Evolutionary conservation across 345 rosid species (phyloP).

Genomic region (Durio zibethinus): DNA sequence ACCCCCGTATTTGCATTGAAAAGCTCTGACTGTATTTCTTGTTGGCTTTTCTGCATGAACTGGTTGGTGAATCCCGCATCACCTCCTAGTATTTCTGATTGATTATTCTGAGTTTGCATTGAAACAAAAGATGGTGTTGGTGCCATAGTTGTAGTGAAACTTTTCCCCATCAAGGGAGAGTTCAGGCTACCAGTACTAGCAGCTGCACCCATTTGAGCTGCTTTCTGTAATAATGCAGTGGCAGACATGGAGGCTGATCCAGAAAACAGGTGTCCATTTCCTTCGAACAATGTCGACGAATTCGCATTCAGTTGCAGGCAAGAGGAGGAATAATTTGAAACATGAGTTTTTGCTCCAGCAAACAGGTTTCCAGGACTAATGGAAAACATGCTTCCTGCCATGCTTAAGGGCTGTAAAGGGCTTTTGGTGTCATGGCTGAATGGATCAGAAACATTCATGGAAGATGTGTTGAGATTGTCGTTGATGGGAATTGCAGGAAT

Average conservation of each 20-base stretch:
- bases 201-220: conserved; percentile 57
- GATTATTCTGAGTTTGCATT: conserved; percentile 7
- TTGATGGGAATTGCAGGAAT: conserved; percentile 18
- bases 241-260: conserved; percentile 44
- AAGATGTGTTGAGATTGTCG: conserved; percentile 16
- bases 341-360: conserved; percentile 1
- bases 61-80: conserved; percentile 16
- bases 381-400: conserved; percentile 22
- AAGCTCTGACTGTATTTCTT: not conserved
- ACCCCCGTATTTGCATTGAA: conserved; percentile 6
- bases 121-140: conserved; percentile 26
- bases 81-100: not conserved
- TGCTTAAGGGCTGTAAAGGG: conserved; percentile 17
- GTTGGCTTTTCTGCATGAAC: conserved; percentile 15
- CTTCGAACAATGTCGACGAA: conserved; percentile 23
- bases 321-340: conserved; percentile 17
- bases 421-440: conserved; percentile 18
- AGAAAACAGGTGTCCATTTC: conserved; percentile 6
- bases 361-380: conserved; percentile 6
- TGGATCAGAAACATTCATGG: conserved; percentile 12
- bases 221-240: conserved; percentile 49
- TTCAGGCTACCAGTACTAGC: conserved; percentile 20
- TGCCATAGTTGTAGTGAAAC: conserved; percentile 24
- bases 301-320: conserved; percentile 27
- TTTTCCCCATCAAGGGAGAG: conserved; percentile 20